Evolutionary conservation across 2,329 filamentous ascomycete species (phyloP).

Genomic region (Colletotrichum chlorophyti): DNA sequence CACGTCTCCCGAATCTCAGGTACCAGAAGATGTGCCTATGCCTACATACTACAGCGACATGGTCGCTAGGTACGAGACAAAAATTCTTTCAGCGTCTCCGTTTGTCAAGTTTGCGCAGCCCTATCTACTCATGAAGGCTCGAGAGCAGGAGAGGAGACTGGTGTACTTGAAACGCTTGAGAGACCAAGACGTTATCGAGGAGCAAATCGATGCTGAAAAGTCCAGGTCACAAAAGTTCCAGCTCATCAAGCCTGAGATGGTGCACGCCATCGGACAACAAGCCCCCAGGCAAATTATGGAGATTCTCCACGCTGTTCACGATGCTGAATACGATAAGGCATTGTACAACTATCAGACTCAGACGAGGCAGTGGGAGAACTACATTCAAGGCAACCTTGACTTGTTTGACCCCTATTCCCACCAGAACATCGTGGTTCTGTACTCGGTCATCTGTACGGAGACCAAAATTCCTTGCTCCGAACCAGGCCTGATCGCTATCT

Average conservation of each 20-base stretch:
- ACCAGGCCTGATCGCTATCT: constrained; percentile 86
- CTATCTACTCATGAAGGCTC: constrained; percentile 88
- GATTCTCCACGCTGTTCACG: constrained; percentile 91
- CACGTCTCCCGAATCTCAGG: constrained; percentile 57
- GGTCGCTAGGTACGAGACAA: constrained; percentile 91
- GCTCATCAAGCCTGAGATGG: constrained; percentile 94
- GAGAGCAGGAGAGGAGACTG: constrained; percentile 87
- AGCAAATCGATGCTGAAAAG: constrained; percentile 65
- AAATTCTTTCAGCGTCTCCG: constrained; percentile 91
- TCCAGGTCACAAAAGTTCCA: constrained; percentile 77
- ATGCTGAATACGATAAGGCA: constrained; percentile 96
- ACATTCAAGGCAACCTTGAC: constrained; percentile 85
- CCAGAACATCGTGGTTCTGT: constrained; percentile 93
- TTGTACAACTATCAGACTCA: constrained; percentile 93
- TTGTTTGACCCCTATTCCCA: constrained; percentile 95
- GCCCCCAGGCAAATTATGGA: constrained; percentile 89
- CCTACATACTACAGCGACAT: constrained; percentile 95
- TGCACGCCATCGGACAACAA: constrained; percentile 80
- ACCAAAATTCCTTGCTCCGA: constrained; percentile 94
- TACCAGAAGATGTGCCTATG: constrained; percentile 81
- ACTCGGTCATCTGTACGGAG: constrained; percentile 90
- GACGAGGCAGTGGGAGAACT: constrained; percentile 95
- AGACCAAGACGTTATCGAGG: constrained; percentile 73
- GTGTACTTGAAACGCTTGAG: constrained; percentile 82
- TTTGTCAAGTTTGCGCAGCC: constrained; percentile 96